These are phyloP conservation scores for Boletus rubroflammeus DNA, from an alignment of 768 basidiomycete genomes.

Conservation along the genomic window DNA sequence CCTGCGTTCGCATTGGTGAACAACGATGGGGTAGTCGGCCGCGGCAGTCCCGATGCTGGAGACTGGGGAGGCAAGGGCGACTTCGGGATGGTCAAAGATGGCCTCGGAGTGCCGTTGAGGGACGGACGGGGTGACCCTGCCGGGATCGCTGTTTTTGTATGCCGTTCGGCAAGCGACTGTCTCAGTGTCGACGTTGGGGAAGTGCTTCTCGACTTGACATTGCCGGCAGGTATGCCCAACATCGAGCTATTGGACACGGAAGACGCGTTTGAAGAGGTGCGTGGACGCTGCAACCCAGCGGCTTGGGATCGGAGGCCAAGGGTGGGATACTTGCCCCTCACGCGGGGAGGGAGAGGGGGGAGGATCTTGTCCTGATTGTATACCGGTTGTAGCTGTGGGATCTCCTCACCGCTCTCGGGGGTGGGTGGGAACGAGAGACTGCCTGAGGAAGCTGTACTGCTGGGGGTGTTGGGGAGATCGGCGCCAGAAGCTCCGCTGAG, in stretches of 20 bases:
- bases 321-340: slow-evolving; percentile 18
- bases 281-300: slow-evolving; percentile 20
- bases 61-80: slow-evolving; percentile 18
- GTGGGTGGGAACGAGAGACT: slow-evolving; percentile 31
- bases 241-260: slow-evolving; percentile 22
- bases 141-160: slow-evolving; percentile 9
- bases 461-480: slow-evolving; percentile 27
- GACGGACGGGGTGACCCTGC: slow-evolving; percentile 16
- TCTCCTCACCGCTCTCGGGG: slow-evolving; percentile 23
- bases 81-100: slow-evolving; percentile 27
- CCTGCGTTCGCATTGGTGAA: neutral
- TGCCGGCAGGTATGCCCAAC: slow-evolving; percentile 2
- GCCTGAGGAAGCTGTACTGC: slow-evolving; percentile 30
- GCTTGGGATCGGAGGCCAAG: slow-evolving; percentile 12
- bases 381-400: neutral
- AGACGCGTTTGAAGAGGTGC: slow-evolving; percentile 35
- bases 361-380: slow-evolving; percentile 31
- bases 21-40: slow-evolving; percentile 19
- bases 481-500: slow-evolving; percentile 12
- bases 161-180: slow-evolving; percentile 8
- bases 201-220: slow-evolving; percentile 7
- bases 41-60: slow-evolving; percentile 15
- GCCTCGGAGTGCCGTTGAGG: slow-evolving; percentile 16
- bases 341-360: slow-evolving; percentile 27
- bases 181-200: slow-evolving; percentile 13